Evolutionary conservation across 73 alveolate genomes (phyloP).

Genomic region (Tetrahymena elliotti): DNA sequence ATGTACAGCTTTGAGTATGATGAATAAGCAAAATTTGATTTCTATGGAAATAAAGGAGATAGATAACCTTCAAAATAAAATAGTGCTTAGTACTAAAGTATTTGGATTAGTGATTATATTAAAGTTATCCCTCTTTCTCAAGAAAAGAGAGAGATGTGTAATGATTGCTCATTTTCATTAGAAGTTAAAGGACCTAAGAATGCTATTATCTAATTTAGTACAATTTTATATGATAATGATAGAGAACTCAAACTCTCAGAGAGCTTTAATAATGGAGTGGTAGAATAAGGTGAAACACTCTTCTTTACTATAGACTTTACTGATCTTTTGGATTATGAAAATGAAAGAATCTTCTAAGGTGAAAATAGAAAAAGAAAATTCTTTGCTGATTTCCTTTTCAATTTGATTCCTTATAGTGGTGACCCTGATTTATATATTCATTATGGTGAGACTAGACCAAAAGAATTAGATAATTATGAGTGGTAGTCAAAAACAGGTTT

Average conservation of each 20-base stretch:
- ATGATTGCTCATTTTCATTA: neutral
- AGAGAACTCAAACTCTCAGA: neutral
- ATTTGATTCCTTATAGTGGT: neutral
- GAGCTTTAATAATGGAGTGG: neutral
- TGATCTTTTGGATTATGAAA: neutral
- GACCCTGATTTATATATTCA: neutral
- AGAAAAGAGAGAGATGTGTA: neutral
- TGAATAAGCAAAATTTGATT: neutral
- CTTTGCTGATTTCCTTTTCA: neutral
- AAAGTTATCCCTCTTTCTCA: neutral
- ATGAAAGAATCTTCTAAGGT: neutral
- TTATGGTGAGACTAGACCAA: neutral
- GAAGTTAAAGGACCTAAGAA: neutral
- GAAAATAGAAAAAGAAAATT: neutral
- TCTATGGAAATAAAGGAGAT: neutral
- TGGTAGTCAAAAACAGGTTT: neutral
- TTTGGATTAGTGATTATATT: neutral
- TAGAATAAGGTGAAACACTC: neutral
- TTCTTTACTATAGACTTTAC: neutral
- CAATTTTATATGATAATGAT: neutral
- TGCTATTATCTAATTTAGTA: neutral
- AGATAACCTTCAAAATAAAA: neutral
- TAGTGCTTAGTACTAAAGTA: neutral
- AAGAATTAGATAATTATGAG: neutral
- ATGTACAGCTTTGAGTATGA: neutral